Evolutionary conservation across 1,284 basidiomycete species (phyloP), one percentile per base, ranked within the genome.

Genomic region (Cutaneotrichosporon mucoides): DNA sequence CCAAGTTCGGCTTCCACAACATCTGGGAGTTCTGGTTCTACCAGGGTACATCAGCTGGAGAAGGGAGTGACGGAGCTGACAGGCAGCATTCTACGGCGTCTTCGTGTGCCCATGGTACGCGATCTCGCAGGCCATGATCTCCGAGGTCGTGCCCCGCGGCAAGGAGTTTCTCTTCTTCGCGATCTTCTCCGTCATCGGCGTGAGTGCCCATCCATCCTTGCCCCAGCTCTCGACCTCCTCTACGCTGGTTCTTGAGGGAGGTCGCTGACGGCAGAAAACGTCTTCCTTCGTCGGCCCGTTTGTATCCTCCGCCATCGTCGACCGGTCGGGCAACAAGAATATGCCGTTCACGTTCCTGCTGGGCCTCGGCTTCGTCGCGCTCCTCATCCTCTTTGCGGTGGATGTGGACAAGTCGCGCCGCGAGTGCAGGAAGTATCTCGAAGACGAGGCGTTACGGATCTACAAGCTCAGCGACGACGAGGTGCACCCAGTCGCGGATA

Each of bases 201-300:
- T 71, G 53, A 88, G 88, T 6, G 88, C 24, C 24, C 24, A 24
- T 24, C 24, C 24, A 24, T 24, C 24, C 24, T 24, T 24, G 24
- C 24, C 24, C 88, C 54, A 85, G 86, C n/a, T 88, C 89, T 73
- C 87, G 90, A 65, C 88, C 88, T 0, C 88, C 88, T 1, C 24
- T 24, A 24, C 24, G 24, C 24, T 24, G 24, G 24, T 24, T 24
- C 24, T 24, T 24, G 24, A 24, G 24, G 24, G 24, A 24, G 24
- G 24, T 24, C 24, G 24, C 24, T 6, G 69, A 68, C 46, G 24
- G 76, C 59, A 63, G 56, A 76, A 62, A 43, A 62, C 63, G 12
- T 56, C 53, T 5, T 49, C 53, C 8, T 64, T 67, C 53, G 60
- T 63, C 46, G 64, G 67, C 6, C 66, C 64, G 10, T 66, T 67